Conservation (phyloP, 805 yeast genomes). For the Blastobotrys peoriensis region DNA sequence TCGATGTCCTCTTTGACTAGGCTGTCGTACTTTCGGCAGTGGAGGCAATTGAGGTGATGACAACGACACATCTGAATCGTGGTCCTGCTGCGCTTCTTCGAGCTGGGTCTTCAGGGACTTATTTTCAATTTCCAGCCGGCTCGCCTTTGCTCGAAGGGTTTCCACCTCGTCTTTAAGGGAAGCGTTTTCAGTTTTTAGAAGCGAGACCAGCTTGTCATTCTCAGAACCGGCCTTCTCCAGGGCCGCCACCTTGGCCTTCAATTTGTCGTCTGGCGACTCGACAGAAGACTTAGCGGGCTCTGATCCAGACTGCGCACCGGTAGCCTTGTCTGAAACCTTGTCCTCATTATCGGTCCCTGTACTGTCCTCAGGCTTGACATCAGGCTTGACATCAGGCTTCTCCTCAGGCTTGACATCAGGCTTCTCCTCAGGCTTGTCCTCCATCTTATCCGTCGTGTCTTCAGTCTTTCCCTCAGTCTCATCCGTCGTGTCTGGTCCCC, state of each 20-base stretch:
- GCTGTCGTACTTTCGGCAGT: constrained; percentile 1
- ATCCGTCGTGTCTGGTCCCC: constrained; percentile 4
- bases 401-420: constrained; percentile 4
- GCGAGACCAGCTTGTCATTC: background rate
- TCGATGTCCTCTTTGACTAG: background rate
- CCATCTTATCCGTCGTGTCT: constrained; percentile 1
- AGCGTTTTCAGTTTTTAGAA: constrained; percentile 38
- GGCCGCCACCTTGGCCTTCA: constrained; percentile 28
- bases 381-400: constrained; percentile 11
- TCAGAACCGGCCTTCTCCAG: constrained; percentile 26
- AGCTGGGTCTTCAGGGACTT: constrained; percentile 10
- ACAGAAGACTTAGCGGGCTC: constrained; percentile 9
- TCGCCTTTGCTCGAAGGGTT: constrained; percentile 25
- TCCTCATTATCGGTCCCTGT: constrained; percentile 8
- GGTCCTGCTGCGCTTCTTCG: constrained; percentile 1
- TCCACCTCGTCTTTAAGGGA: constrained; percentile 33
- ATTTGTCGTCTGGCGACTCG: constrained; percentile 31
- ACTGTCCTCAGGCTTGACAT: constrained; percentile 16
- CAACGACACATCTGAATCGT: constrained; percentile 20
- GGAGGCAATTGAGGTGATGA: constrained; percentile 16
- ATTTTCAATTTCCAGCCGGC: constrained; percentile 9
- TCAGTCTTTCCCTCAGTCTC: constrained; percentile 8
- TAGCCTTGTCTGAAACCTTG: background rate
- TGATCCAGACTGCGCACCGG: background rate
- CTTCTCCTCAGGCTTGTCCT: constrained; percentile 3